These are phyloP conservation scores for Piper longum DNA, from an alignment of 164 flowering plant genomes.

Conservation along the genomic window DNA sequence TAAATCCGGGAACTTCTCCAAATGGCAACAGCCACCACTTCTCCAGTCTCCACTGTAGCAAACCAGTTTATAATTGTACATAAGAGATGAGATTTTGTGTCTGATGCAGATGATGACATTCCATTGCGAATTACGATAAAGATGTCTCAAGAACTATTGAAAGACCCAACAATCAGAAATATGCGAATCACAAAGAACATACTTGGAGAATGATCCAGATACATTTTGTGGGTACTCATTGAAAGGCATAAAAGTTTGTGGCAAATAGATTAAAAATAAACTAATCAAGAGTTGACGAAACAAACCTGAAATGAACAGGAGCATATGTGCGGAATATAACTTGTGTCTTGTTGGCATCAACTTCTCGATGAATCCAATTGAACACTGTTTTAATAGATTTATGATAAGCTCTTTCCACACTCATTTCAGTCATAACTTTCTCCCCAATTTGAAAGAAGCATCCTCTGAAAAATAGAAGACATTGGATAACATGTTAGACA, in stretches of 20 bases:
- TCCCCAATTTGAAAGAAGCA: conserved; percentile 75
- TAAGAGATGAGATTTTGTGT: too few relatives aligned
- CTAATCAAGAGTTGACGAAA: not conserved
- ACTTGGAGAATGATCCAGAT: too few relatives aligned
- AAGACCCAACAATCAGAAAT: too few relatives aligned
- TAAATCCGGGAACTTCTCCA: conserved; percentile 66
- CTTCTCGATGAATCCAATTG: conserved; percentile 44
- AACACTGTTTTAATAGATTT: conserved; percentile 55
- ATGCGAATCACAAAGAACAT: too few relatives aligned
- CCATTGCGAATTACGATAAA: too few relatives aligned
- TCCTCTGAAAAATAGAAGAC: conserved; percentile 36
- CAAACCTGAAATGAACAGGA: conserved; percentile 92
- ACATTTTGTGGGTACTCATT: too few relatives aligned
- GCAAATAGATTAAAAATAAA: not conserved
- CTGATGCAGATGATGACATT: too few relatives aligned
- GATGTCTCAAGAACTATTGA: too few relatives aligned
- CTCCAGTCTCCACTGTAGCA: conserved; percentile 73
- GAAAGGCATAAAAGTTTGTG: too few relatives aligned
- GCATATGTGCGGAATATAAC: conserved; percentile 79
- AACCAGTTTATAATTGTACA: not conserved
- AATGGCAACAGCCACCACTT: conserved; percentile 73
- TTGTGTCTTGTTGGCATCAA: conserved; percentile 57
- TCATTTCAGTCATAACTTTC: conserved; percentile 56
- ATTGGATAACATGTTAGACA: not conserved
- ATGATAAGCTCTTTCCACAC: conserved; percentile 43